Base-by-base conservation (phyloP, 306 rosid species). In the Nissolia schottii region DNA sequence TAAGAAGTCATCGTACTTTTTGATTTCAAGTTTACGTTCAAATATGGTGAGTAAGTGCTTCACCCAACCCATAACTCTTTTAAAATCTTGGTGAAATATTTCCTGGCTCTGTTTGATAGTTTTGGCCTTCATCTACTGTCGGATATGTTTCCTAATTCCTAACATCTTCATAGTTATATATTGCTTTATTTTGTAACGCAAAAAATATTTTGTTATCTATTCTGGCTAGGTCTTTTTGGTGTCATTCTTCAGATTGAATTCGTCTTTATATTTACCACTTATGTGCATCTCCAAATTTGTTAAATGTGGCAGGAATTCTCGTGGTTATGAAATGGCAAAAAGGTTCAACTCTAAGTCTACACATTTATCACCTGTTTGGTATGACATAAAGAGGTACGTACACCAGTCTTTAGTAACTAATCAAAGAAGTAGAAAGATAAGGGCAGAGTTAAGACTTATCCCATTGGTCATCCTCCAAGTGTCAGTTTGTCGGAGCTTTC, bases 351-450 rank as follows among this genome's bases (percentile, higher is more conserved):
- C 93, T 64, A 94, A 91, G 83, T 91, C 89, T 68, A 91, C 97
- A 15, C 99, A 94, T 82, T 58, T 94, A 81, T 89, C 99, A 34
- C 99, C 96, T 5, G 84, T 91, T n/a, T 94, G 99, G 99, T 94
- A 94, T 63, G 96, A 89, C 37, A 77, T 94, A 74, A 94, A 91
- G 76, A 94, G 97, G 99, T 94, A 89, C 49, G 73, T 66, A 46
- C 59, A n/a, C 5, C 32, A 8, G 50, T 53, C 74, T 77, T 28
- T 41, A 57, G n/a, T 65, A 34, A 64, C 37, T 23, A 18, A 20
- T 12, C 48, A 59, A 62, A 67, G 41, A 60, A 64, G 27, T 50
- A 29, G 77, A 67, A 54, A 67, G 40, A 65, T 41, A n/a, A 32
- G 64, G 53, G 72, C 69, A 46, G 19, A 61, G 34, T 22, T 38